Conservation (phyloP, 2,329 filamentous ascomycete species). For the Ophiocordyceps australis region DNA sequence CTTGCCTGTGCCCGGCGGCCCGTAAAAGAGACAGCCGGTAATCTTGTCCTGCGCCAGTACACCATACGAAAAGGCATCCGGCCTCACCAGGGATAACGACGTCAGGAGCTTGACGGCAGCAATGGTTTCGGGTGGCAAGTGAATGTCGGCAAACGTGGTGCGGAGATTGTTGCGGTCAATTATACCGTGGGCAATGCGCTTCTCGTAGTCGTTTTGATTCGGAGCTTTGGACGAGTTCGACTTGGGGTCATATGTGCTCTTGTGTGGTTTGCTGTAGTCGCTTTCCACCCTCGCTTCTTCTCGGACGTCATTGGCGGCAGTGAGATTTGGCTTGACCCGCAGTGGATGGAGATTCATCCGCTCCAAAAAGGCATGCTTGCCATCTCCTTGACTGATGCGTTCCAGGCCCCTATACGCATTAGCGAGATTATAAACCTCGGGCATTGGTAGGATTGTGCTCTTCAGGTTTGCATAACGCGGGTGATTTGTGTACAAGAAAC, state of each 20-base stretch:
- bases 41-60: slow-evolving; percentile 84
- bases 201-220: slow-evolving; percentile 60
- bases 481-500: slow-evolving; percentile 9
- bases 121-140: slow-evolving; percentile 65
- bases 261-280: slow-evolving; percentile 9
- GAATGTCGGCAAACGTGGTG: slow-evolving; percentile 76
- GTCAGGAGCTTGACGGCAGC: slow-evolving; percentile 81
- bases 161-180: slow-evolving; percentile 67
- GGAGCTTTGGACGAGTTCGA: slow-evolving; percentile 7
- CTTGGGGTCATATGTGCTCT: slow-evolving; percentile 11
- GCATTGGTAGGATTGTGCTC: slow-evolving; percentile 16
- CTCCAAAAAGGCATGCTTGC: slow-evolving; percentile 10
- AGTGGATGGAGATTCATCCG: slow-evolving; percentile 14
- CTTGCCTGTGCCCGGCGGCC: slow-evolving; percentile 67
- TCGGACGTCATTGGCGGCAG: too few species aligned
- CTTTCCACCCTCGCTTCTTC: slow-evolving; percentile 8
- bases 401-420: slow-evolving; percentile 10
- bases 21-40: slow-evolving; percentile 74
- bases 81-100: slow-evolving; percentile 66
- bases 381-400: slow-evolving; percentile 5
- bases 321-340: slow-evolving; percentile 11
- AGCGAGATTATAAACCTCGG: slow-evolving; percentile 21
- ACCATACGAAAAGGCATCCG: slow-evolving; percentile 92
- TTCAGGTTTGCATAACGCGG: slow-evolving; percentile 11
- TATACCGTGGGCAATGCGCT: slow-evolving; percentile 63